Conservation (phyloP, 805 yeast species). For the Saccharomyces mikatae region DNA sequence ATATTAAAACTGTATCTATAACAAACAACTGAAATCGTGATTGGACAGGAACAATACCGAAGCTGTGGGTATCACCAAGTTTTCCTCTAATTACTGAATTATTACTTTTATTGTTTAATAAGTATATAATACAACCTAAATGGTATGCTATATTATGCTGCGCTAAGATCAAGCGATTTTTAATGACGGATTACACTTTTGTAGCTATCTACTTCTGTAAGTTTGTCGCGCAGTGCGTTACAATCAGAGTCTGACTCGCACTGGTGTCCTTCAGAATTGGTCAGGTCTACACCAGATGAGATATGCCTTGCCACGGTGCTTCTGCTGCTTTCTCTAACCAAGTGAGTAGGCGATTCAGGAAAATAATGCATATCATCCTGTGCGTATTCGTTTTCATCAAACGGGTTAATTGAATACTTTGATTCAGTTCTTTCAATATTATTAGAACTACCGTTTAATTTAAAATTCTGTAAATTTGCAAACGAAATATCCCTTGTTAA, state of each 20-base stretch:
- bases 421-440: constrained; percentile 5
- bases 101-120: neutral
- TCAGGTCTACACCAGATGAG: constrained; percentile 1
- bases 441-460: constrained; percentile 9
- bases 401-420: constrained; percentile 2
- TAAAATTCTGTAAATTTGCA: constrained; percentile 2
- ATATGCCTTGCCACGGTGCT: constrained; percentile 17
- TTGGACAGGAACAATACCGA: neutral
- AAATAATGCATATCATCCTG: constrained; percentile 9
- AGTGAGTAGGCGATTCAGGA: constrained; percentile 8
- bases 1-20: neutral
- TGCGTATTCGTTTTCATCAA: neutral
- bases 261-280: constrained; percentile 3
- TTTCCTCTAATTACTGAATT: neutral
- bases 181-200: constrained; percentile 11
- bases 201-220: constrained; percentile 10
- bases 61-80: neutral
- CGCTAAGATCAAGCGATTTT: neutral
- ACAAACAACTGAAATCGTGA: neutral
- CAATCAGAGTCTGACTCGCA: neutral
- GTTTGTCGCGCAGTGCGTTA: neutral
- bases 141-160: neutral
- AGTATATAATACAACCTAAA: neutral
- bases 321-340: constrained; percentile 14
- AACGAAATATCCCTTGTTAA: constrained; percentile 11